Conservation (phyloP, 768 basidiomycete genomes). For the Rhodosporidiobolus sp. region DNA sequence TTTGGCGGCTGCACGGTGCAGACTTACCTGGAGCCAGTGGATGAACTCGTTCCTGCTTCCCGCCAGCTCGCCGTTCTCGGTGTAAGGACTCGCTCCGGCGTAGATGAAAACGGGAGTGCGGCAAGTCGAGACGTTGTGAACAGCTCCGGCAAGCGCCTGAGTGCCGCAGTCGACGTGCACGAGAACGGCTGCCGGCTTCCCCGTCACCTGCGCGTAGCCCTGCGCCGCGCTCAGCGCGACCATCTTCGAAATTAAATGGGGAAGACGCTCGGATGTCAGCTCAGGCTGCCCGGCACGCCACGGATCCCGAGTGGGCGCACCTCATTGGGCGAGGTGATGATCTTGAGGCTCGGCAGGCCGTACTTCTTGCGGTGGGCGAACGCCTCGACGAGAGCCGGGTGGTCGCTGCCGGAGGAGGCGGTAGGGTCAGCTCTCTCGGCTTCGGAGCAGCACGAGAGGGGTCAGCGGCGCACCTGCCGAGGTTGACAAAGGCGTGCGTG, state of each 20-base stretch:
- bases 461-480: slow-evolving; percentile 57
- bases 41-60: slow-evolving; percentile 71
- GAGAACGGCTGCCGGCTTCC: slow-evolving; percentile 67
- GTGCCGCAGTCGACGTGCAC: slow-evolving; percentile 57
- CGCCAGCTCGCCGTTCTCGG: slow-evolving; percentile 57
- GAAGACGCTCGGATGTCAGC: background rate
- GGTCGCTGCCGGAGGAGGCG: slow-evolving; percentile 65
- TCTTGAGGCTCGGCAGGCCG: slow-evolving; percentile 52
- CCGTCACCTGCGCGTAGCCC: slow-evolving; percentile 65
- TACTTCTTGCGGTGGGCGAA: slow-evolving; percentile 59
- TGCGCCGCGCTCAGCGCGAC: slow-evolving; percentile 70
- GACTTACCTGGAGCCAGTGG: slow-evolving; percentile 65
- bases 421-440: slow-evolving; percentile 29
- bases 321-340: slow-evolving; percentile 70
- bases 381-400: slow-evolving; percentile 68
- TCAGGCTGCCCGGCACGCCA: background rate
- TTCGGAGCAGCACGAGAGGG: slow-evolving; percentile 52
- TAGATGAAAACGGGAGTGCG: slow-evolving; percentile 67
- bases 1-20: background rate
- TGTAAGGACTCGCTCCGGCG: slow-evolving; percentile 66
- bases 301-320: slow-evolving; percentile 2
- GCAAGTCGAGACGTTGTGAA: slow-evolving; percentile 67
- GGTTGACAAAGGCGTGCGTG: slow-evolving; percentile 46
- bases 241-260: slow-evolving; percentile 50
- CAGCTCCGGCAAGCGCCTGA: slow-evolving; percentile 61